Conservation (phyloP, 176 grass and related monocot genomes). For the Oryza rufipogon region DNA sequence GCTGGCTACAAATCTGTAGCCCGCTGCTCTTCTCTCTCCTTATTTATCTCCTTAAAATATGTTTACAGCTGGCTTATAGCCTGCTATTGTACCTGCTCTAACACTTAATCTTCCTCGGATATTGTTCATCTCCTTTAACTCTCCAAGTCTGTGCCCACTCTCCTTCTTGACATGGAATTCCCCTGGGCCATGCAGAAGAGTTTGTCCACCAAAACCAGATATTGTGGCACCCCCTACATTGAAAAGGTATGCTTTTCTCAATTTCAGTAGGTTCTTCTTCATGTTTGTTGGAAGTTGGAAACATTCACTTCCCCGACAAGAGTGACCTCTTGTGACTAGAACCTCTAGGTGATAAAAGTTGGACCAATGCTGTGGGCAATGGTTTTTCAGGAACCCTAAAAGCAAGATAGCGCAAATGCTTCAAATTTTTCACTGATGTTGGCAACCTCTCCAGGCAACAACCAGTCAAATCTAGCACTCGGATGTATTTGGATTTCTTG, state of each 20-base stretch:
- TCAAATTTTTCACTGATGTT: conserved; percentile 30
- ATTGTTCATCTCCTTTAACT: conserved; percentile 50
- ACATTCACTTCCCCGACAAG: conserved; percentile 50
- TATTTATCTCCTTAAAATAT: too few relatives aligned
- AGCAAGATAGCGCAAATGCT: conserved; percentile 60
- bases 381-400: conserved; percentile 35
- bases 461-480: conserved; percentile 52
- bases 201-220: conserved; percentile 49
- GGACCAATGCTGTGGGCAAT: conserved; percentile 33
- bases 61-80: too few relatives aligned
- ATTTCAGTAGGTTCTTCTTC: conserved; percentile 47
- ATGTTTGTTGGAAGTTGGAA: conserved; percentile 43
- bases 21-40: too few relatives aligned
- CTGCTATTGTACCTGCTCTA: too few relatives aligned
- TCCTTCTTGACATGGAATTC: conserved; percentile 62
- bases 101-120: conserved; percentile 38
- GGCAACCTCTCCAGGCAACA: conserved; percentile 50
- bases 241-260: conserved; percentile 49
- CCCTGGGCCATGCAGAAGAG: conserved; percentile 42
- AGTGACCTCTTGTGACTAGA: conserved; percentile 44
- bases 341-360: conserved; percentile 61
- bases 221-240: conserved; percentile 39
- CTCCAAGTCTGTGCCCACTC: conserved; percentile 47
- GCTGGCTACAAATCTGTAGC: too few relatives aligned
- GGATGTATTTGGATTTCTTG: conserved; percentile 48